Conservation (phyloP, 805 yeast genomes). For the Suhomyces emberorum region DNA sequence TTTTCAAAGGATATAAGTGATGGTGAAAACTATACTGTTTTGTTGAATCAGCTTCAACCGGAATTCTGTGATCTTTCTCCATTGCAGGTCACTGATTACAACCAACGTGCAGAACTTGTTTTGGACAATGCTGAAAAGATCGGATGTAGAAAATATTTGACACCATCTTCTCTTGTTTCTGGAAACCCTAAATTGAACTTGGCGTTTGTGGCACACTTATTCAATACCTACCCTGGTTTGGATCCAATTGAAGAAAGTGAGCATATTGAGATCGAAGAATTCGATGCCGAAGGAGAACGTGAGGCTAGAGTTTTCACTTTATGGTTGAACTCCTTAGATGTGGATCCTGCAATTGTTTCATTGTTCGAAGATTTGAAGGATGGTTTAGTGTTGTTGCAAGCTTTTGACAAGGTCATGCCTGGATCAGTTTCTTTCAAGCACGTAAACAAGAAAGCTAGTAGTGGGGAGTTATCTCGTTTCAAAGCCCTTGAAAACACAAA, state of each 20-base stretch:
- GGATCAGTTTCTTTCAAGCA: constrained; percentile 79
- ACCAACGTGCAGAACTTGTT: constrained; percentile 83
- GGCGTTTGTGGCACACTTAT: constrained; percentile 95
- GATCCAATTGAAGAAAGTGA: constrained; percentile 93
- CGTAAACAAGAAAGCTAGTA: constrained; percentile 79
- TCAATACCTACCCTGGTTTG: constrained; percentile 94
- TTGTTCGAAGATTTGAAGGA: constrained; percentile 93
- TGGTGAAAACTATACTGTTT: constrained; percentile 91
- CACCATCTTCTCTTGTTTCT: constrained; percentile 87
- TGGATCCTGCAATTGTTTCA: constrained; percentile 88
- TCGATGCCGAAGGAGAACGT: constrained; percentile 99
- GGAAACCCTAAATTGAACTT: constrained; percentile 96
- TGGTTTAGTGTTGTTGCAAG: constrained; percentile 84
- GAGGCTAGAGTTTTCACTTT: constrained; percentile 97
- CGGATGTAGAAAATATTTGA: constrained; percentile 89
- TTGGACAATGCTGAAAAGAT: constrained; percentile 84
- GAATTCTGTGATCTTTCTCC: constrained; percentile 79
- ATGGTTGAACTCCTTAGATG: constrained; percentile 96
- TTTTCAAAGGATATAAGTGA: constrained; percentile 87
- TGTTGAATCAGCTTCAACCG: constrained; percentile 86
- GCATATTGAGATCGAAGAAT: constrained; percentile 92
- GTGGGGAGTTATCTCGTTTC: constrained; percentile 82
- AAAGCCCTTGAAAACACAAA: constrained; percentile 97
- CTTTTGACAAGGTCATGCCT: constrained; percentile 93
- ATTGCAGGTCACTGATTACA: constrained; percentile 68